Evolutionary conservation across 345 rosid genomes (phyloP).

Genomic region (Hibiscus syriacus): DNA sequence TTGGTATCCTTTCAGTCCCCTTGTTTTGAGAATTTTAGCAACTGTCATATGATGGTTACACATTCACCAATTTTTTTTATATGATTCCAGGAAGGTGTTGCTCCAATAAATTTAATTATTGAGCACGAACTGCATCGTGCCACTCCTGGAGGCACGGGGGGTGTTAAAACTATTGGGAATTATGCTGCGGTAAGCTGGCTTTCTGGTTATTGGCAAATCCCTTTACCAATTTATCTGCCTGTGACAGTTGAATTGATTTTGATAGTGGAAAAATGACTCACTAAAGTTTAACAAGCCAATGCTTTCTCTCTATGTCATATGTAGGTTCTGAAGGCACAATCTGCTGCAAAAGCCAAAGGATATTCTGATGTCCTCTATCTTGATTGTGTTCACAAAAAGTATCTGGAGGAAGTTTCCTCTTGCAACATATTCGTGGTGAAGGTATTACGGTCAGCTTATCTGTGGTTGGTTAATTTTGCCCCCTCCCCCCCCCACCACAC

Average conservation of each 20-base stretch:
- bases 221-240: neutral
- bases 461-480: neutral
- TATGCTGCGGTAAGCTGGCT: slow-evolving; percentile 62
- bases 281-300: neutral
- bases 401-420: slow-evolving; percentile 87
- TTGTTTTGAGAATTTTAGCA: neutral
- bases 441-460: slow-evolving; percentile 27
- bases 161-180: slow-evolving; percentile 90
- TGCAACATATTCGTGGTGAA: slow-evolving; percentile 51
- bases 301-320: neutral
- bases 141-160: slow-evolving; percentile 96
- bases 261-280: neutral
- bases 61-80: neutral
- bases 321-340: slow-evolving; percentile 70
- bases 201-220: neutral
- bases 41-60: neutral
- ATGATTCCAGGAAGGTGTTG: slow-evolving; percentile 70
- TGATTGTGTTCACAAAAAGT: slow-evolving; percentile 74
- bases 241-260: neutral
- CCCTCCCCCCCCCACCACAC: no score
- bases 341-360: slow-evolving; percentile 80
- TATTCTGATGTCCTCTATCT: slow-evolving; percentile 89
- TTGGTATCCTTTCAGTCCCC: neutral
- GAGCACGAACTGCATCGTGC: slow-evolving; percentile 77
- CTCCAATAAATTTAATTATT: slow-evolving; percentile 49